Conservation (phyloP, 768 basidiomycete genomes). For the Tephrocybe sp. region DNA sequence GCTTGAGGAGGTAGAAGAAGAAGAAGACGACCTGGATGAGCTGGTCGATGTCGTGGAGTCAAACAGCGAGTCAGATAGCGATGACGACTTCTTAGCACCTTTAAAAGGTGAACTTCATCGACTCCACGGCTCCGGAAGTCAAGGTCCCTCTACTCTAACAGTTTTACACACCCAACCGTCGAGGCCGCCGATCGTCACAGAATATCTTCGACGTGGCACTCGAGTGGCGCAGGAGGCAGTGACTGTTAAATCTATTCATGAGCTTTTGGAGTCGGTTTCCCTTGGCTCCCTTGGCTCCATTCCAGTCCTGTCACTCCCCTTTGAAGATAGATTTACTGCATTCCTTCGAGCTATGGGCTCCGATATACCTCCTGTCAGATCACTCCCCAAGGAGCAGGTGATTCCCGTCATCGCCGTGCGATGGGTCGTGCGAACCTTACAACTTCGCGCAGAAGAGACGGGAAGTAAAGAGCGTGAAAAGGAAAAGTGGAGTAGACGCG, state of each 20-base stretch:
- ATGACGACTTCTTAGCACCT: conserved; percentile 62
- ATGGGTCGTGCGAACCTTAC: conserved; percentile 56
- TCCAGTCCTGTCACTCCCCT: conserved; percentile 49
- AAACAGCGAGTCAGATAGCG: conserved; percentile 44
- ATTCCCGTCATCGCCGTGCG: conserved; percentile 57
- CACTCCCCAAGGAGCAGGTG: conserved; percentile 46
- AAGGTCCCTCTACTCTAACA: conserved; percentile 27
- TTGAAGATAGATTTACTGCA: conserved; percentile 52
- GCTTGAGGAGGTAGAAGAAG: conserved; percentile 19
- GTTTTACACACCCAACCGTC: conserved; percentile 29
- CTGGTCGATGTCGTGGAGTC: conserved; percentile 70
- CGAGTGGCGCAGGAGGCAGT: conserved; percentile 62
- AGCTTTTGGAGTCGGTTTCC: conserved; percentile 44
- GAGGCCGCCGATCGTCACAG: conserved; percentile 35
- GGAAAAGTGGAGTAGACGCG: conserved; percentile 68
- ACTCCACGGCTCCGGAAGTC: conserved; percentile 45
- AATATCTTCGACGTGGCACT: conserved; percentile 71
- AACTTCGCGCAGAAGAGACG: conserved; percentile 50
- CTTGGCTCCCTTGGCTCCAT: conserved; percentile 30
- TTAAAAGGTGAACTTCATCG: conserved; percentile 66
- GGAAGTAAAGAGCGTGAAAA: conserved; percentile 57
- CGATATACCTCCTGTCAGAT: conserved; percentile 45
- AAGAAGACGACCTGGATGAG: conserved; percentile 47
- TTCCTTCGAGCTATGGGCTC: conserved; percentile 59
- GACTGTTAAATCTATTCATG: conserved; percentile 45